phyloP scores from a whole-genome alignment of 495 filamentous ascomycete species.

The Cryomyces antarcticus region DNA sequence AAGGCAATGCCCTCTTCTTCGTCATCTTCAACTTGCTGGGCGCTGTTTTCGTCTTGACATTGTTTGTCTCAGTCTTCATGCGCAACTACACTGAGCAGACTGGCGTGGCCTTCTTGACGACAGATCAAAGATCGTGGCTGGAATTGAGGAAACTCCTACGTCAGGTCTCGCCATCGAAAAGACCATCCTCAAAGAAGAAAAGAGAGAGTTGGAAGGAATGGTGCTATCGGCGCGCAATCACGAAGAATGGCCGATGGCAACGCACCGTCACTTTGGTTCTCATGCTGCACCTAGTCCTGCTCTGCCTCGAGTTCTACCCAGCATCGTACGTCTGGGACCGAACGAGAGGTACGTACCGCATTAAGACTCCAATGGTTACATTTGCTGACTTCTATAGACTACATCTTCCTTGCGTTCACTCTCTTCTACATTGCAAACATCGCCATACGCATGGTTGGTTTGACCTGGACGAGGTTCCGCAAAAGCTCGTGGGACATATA shows the following conservation, averaged over 20 bases:
- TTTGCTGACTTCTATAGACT: slow-evolving; percentile 22
- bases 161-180: slow-evolving; percentile 83
- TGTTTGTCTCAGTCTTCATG: slow-evolving; percentile 99
- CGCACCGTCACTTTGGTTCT: slow-evolving; percentile 56
- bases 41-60: slow-evolving; percentile 89
- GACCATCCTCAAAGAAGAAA: slow-evolving; percentile 52
- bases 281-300: slow-evolving; percentile 59
- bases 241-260: slow-evolving; percentile 91
- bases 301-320: slow-evolving; percentile 71
- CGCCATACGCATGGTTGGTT: slow-evolving; percentile 61
- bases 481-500: slow-evolving; percentile 93
- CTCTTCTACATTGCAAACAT: slow-evolving; percentile 74
- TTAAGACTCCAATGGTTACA: neutral
- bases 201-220: slow-evolving; percentile 64
- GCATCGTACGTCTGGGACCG: slow-evolving; percentile 44
- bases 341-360: slow-evolving; percentile 27
- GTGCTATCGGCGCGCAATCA: slow-evolving; percentile 85
- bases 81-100: slow-evolving; percentile 98
- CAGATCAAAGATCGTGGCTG: slow-evolving; percentile 92
- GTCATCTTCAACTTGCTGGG: slow-evolving; percentile 91
- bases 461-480: slow-evolving; percentile 83
- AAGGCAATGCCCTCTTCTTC: slow-evolving; percentile 85
- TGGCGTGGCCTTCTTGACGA: slow-evolving; percentile 86
- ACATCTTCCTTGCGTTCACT: slow-evolving; percentile 66
- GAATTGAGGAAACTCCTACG: slow-evolving; percentile 83